phyloP scores from a whole-genome alignment of 768 basidiomycete species.

The Lentinula aciculospora region DNA sequence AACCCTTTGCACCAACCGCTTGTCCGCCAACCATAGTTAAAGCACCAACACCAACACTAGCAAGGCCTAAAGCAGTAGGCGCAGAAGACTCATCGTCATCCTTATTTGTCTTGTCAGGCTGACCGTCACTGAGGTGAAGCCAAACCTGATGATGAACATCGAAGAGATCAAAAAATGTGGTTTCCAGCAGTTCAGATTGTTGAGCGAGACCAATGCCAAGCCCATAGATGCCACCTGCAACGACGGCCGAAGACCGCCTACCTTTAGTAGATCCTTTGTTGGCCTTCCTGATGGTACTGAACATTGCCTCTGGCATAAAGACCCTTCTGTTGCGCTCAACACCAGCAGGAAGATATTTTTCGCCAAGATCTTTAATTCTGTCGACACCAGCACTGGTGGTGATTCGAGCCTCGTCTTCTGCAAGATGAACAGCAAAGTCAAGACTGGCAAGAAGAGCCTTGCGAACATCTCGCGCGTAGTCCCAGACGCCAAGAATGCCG shows the following conservation, averaged over 20 bases:
- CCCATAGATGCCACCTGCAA: conserved; percentile 73
- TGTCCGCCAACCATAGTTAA: conserved; percentile 88
- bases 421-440: conserved; percentile 71
- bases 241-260: conserved; percentile 38
- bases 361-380: conserved; percentile 62
- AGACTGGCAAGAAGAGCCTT: conserved; percentile 71
- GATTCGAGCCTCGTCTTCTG: conserved; percentile 78
- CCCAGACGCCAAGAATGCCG: conserved; percentile 77
- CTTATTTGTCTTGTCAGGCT: conserved; percentile 18
- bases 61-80: conserved; percentile 62
- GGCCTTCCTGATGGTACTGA: conserved; percentile 48
- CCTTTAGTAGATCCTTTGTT: conserved; percentile 30
- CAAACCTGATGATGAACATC: conserved; percentile 80
- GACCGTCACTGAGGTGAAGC: conserved; percentile 57
- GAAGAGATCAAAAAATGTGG: conserved; percentile 78
- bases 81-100: conserved; percentile 31
- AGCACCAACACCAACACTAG: conserved; percentile 78
- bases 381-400: conserved; percentile 62
- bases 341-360: conserved; percentile 71
- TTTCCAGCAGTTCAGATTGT: conserved; percentile 72
- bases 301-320: conserved; percentile 99
- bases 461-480: conserved; percentile 80
- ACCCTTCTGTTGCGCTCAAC: conserved; percentile 78
- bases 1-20: conserved; percentile 63
- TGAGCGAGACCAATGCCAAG: conserved; percentile 80